Evolutionary conservation across 257 asterid species (phyloP).

Genomic region (Ilex aquifolium): DNA sequence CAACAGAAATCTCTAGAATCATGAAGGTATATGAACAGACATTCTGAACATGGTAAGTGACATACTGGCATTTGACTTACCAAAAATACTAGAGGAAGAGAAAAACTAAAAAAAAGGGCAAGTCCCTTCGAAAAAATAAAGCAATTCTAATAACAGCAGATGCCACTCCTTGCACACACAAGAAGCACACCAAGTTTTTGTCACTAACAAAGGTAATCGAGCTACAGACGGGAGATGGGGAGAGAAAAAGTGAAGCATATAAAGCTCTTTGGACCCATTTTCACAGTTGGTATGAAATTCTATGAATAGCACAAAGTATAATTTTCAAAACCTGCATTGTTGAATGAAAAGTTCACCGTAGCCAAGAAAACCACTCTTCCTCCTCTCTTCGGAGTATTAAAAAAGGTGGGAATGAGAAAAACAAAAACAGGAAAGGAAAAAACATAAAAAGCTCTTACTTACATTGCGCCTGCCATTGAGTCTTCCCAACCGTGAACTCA

Average conservation of each 20-base stretch:
- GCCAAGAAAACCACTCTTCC: not conserved
- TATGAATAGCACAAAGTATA: not conserved
- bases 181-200: too few species aligned
- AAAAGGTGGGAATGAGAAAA: not conserved
- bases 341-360: not conserved
- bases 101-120: too few species aligned
- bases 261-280: not conserved
- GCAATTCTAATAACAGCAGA: not conserved
- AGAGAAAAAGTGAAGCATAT: not conserved
- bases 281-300: not conserved
- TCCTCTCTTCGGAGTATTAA: too few species aligned
- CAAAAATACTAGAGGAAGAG: too few species aligned
- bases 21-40: too few species aligned
- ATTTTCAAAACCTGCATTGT: not conserved
- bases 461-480: constrained; percentile 79
- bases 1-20: too few species aligned
- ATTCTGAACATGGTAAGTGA: too few species aligned
- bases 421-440: not conserved
- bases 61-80: too few species aligned
- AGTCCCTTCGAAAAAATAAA: not conserved
- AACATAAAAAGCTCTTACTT: constrained; percentile 19
- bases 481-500: constrained; percentile 84
- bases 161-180: not conserved
- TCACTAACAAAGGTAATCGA: not conserved
- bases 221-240: not conserved